phyloP scores from a whole-genome alignment of 2,329 filamentous ascomycete species.

The Aspergillus sp. region DNA sequence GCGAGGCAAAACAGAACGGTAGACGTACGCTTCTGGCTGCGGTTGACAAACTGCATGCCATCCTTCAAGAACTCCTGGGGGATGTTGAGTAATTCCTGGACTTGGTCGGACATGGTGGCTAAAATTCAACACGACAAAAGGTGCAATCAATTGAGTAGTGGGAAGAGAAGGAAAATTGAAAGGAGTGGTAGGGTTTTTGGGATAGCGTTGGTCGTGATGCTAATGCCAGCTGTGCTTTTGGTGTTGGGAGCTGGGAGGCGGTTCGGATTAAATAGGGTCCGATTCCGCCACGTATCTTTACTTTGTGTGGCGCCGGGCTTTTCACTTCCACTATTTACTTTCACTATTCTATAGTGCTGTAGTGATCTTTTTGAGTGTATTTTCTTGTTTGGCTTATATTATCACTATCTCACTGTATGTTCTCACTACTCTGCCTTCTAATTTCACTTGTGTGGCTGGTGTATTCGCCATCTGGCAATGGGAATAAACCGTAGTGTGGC shows the following conservation, averaged over 20 bases:
- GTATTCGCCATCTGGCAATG: no score
- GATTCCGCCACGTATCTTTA: conserved; percentile 1
- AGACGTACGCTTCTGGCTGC: conserved; percentile 25
- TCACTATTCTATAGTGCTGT: no score
- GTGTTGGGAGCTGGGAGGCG: conserved; percentile 7
- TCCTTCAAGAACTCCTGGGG: conserved; percentile 24
- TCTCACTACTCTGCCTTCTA: no score
- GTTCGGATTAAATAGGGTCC: not conserved
- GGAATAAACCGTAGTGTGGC: not conserved
- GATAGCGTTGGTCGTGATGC: not conserved
- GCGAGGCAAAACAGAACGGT: not conserved
- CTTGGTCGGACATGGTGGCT: conserved; percentile 23
- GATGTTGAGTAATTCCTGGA: conserved; percentile 25
- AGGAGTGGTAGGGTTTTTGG: not conserved
- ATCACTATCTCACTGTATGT: no score
- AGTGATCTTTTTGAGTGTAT: no score
- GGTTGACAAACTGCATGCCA: conserved; percentile 24
- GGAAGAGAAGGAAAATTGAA: not conserved
- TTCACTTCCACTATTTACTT: not conserved
- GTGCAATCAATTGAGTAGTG: not conserved
- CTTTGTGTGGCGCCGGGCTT: not conserved
- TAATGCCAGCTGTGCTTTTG: conserved; percentile 17
- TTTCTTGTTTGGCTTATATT: no score
- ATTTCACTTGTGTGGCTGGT: no score
- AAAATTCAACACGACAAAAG: not conserved